Conservation (phyloP, 2,329 filamentous ascomycete species). For the Taxawa tesnikishii region DNA sequence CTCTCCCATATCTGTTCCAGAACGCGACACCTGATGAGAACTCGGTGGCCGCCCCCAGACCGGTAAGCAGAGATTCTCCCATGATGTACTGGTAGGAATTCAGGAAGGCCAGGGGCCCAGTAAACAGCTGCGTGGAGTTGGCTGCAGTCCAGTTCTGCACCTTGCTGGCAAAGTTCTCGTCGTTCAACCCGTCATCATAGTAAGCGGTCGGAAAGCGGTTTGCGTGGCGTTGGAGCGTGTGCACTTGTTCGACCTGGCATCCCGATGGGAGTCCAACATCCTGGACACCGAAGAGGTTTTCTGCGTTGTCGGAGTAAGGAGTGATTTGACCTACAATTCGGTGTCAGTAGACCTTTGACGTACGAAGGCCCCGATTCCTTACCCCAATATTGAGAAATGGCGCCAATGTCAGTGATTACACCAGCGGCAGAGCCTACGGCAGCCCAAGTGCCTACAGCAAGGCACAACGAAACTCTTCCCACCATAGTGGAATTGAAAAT, state of each 20-base stretch:
- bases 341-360: no score
- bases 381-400: conserved; percentile 32
- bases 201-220: conserved; percentile 37
- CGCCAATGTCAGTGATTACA: conserved; percentile 20
- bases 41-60: conserved; percentile 37
- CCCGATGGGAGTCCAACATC: conserved; percentile 37
- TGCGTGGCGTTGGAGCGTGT: conserved; percentile 42
- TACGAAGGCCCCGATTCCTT: no score
- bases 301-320: conserved; percentile 34
- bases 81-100: conserved; percentile 40
- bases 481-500: no score
- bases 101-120: conserved; percentile 39
- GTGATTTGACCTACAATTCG: no score
- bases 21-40: conserved; percentile 38
- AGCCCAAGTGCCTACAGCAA: no score
- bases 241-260: conserved; percentile 44
- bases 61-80: conserved; percentile 29
- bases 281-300: conserved; percentile 33
- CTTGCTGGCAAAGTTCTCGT: conserved; percentile 37
- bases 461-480: no score
- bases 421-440: not conserved
- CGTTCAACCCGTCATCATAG: conserved; percentile 37
- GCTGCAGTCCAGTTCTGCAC: conserved; percentile 31
- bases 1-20: conserved; percentile 43
- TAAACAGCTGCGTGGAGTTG: conserved; percentile 23